A percentile compares a stretch with the other conserved stretches of the same genome.
Conservation (phyloP, 306 rosid species). For the Purshia tridentata region DNA sequence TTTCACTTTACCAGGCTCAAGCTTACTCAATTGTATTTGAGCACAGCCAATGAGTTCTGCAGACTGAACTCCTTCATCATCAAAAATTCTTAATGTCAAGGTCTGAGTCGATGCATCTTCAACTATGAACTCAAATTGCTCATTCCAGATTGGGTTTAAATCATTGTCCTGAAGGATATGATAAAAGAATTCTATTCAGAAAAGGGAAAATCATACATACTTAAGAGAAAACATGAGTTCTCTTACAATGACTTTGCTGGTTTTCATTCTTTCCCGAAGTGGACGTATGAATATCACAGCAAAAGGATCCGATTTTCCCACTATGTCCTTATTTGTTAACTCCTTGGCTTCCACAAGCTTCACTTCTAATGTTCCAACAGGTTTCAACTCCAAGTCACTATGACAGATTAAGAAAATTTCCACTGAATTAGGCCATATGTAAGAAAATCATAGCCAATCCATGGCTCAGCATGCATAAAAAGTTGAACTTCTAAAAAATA, state of each 20-base stretch:
- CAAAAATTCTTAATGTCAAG: constrained; percentile 81
- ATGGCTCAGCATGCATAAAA: neutral
- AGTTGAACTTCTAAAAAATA: neutral
- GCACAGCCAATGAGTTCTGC: constrained; percentile 82
- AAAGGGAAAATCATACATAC: constrained; percentile 2
- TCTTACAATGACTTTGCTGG: constrained; percentile 80
- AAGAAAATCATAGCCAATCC: neutral
- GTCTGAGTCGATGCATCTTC: constrained; percentile 75
- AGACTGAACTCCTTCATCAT: constrained; percentile 82
- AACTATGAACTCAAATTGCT: constrained; percentile 75
- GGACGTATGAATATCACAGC: constrained; percentile 79
- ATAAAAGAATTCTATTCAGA: constrained; percentile 14
- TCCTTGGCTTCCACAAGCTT: constrained; percentile 90
- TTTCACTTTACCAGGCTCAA: constrained; percentile 85
- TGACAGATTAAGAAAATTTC: constrained; percentile 28
- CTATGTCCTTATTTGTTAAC: constrained; percentile 64
- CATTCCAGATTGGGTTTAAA: constrained; percentile 94
- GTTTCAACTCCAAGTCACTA: constrained; percentile 82
- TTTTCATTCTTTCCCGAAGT: constrained; percentile 61
- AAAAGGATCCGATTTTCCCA: constrained; percentile 94
- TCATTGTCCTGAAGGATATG: constrained; percentile 60
- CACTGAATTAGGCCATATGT: neutral
- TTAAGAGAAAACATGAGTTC: neutral
- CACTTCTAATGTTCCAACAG: constrained; percentile 77
- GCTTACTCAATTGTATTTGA: constrained; percentile 57